phyloP scores from a whole-genome alignment of 345 rosid genomes.

The Linum usitatissimum region DNA sequence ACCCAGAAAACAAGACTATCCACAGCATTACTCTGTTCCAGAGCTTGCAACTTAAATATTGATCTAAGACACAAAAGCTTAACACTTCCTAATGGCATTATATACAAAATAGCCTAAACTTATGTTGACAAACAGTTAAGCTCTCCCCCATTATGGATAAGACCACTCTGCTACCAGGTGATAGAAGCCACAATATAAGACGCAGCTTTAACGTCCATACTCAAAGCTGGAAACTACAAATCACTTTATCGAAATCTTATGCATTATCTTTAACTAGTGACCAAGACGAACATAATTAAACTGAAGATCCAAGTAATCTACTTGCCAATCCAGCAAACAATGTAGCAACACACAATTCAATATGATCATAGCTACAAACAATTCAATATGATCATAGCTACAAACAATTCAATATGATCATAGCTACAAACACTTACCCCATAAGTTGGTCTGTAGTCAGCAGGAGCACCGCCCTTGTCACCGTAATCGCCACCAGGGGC shows the following conservation, averaged over 20 bases:
- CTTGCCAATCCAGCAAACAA: neutral
- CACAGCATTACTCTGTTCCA: too few species aligned
- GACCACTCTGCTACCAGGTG: too few species aligned
- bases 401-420: neutral
- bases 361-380: neutral
- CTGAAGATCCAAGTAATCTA: too few species aligned
- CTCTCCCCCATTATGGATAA: too few species aligned
- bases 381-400: too few species aligned
- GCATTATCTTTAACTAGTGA: neutral
- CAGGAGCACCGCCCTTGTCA: conserved; percentile 4
- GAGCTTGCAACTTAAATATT: too few species aligned
- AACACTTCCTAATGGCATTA: too few species aligned
- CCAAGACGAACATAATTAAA: neutral
- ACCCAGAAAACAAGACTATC: too few species aligned
- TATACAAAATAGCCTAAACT: too few species aligned
- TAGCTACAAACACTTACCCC: neutral
- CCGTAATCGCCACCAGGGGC: conserved; percentile 1
- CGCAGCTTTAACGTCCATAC: neutral
- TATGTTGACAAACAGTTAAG: too few species aligned
- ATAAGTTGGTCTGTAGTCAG: conserved; percentile 1
- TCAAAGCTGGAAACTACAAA: neutral
- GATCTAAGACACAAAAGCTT: too few species aligned
- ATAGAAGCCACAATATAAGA: too few species aligned
- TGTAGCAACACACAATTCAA: neutral
- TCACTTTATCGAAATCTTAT: neutral